phyloP scores from a whole-genome alignment of 768 basidiomycete genomes.

The Austroboletus eburneus region DNA sequence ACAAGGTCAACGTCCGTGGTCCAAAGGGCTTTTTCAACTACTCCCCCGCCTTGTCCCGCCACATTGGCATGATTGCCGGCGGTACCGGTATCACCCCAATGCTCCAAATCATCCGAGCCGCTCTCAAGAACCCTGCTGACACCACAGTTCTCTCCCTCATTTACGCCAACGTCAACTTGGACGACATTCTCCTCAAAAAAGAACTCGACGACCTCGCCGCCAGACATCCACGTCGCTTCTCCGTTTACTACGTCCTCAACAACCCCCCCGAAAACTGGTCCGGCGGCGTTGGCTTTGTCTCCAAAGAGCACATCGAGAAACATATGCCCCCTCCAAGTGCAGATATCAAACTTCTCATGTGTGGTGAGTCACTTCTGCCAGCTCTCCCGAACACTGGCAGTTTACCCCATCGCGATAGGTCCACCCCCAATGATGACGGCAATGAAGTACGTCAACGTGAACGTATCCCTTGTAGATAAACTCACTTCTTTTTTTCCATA shows the following conservation, averaged over 20 bases:
- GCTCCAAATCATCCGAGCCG: slow-evolving; percentile 97
- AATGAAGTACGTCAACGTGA: slow-evolving; percentile 56
- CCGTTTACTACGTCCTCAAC: slow-evolving; percentile 89
- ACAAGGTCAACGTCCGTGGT: slow-evolving; percentile 88
- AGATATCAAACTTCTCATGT: slow-evolving; percentile 84
- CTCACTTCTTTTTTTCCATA: slow-evolving; percentile 26
- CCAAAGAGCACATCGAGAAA: slow-evolving; percentile 84
- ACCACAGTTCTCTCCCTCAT: slow-evolving; percentile 79
- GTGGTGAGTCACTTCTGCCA: slow-evolving; percentile 52
- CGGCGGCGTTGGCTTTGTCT: slow-evolving; percentile 89
- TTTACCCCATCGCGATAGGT: slow-evolving; percentile 36
- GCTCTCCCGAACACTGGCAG: background rate
- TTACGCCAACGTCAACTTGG: slow-evolving; percentile 91
- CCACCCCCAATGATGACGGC: slow-evolving; percentile 76
- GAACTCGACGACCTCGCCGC: slow-evolving; percentile 80
- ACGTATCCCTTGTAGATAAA: background rate
- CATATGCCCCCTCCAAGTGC: slow-evolving; percentile 61
- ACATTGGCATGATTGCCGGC: slow-evolving; percentile 96
- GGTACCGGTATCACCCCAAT: slow-evolving; percentile 99
- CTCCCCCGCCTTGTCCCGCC: slow-evolving; percentile 60
- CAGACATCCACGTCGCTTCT: slow-evolving; percentile 64
- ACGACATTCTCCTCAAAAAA: slow-evolving; percentile 88
- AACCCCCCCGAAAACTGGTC: slow-evolving; percentile 86
- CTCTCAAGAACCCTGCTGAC: slow-evolving; percentile 85
- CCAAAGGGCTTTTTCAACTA: slow-evolving; percentile 96